Base-by-base conservation (phyloP, 2,329 filamentous ascomycete species). In the Ophidiomyces ophidiicola region DNA sequence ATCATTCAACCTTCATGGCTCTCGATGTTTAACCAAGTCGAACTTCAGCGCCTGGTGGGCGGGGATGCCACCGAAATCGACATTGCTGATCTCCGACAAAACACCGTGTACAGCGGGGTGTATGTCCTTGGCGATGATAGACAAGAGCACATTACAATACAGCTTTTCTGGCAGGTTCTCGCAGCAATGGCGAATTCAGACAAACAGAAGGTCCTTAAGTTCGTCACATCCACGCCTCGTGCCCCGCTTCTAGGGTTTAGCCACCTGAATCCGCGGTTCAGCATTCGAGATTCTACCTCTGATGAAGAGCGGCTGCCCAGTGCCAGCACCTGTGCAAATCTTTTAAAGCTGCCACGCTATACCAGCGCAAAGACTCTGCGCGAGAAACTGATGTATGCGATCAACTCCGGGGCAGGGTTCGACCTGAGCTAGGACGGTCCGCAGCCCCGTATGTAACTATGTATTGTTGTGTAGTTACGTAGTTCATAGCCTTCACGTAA, bases 11-110 rank as follows among this genome's bases (percentile, higher is more conserved):
- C 88, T 0, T 76, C 76, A 3, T 98, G 90, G 90, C 72, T 98
- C 3, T 86, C 81, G 52, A 96, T 98, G 90, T 98, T 98, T 68
- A 98, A 98, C 59, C 88, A 94, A 58, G 76, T 76, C 2, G 90
- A 98, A 58, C 72, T 98, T 3, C 90, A 96, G 62, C 90, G 84
- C 1, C 77, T 98, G 4, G 82, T 98, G 11, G 84, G 86, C 38
- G 90, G 90, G 30, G 86, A 93, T 50, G 80, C 78, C 19, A 79
- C 79, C 6, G 78, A 83, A 45, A 92, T 98, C 43, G 81, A 94
- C 53, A 72, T 98, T 24, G 76, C 81, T 19, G 90, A 98, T 57
- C 70, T 96, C 28, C 76, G 87, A 17, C 69, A 69, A 39, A 82
- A 96, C 61, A 96, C 90, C 0, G 61, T 75, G 2, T 98, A 96